Conservation (phyloP, 768 basidiomycete genomes). For the Russula earlei region DNA sequence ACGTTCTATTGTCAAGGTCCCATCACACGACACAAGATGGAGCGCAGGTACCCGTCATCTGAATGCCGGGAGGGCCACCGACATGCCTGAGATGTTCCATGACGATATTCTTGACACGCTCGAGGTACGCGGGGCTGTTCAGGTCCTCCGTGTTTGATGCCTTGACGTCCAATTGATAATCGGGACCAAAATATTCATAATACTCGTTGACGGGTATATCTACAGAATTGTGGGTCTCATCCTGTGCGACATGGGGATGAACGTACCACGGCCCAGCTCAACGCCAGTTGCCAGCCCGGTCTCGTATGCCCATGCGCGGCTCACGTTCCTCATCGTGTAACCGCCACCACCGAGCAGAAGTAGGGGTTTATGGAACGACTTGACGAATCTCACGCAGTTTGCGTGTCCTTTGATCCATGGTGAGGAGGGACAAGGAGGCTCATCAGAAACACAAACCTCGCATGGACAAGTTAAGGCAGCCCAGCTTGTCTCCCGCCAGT, state of each 20-base stretch:
- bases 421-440: background rate
- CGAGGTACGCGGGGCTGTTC: slow-evolving; percentile 87
- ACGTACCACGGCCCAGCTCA: slow-evolving; percentile 72
- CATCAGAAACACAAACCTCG: slow-evolving; percentile 39
- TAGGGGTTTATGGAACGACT: slow-evolving; percentile 91
- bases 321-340: slow-evolving; percentile 97
- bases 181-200: slow-evolving; percentile 98
- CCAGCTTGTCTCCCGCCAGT: slow-evolving; percentile 90
- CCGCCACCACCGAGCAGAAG: slow-evolving; percentile 93
- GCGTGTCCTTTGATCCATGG: slow-evolving; percentile 70
- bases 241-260: slow-evolving; percentile 1
- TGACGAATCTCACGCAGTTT: slow-evolving; percentile 94
- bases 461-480: slow-evolving; percentile 95
- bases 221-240: slow-evolving; percentile 25
- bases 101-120: slow-evolving; percentile 86
- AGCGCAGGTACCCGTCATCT: slow-evolving; percentile 61
- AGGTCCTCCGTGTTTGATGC: slow-evolving; percentile 92
- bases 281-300: slow-evolving; percentile 97
- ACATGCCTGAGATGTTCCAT: slow-evolving; percentile 83
- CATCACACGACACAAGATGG: background rate
- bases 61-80: slow-evolving; percentile 86
- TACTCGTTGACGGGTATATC: slow-evolving; percentile 99
- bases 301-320: slow-evolving; percentile 95
- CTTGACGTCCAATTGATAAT: slow-evolving; percentile 92
- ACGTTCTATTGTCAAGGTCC: background rate